Base-by-base conservation (phyloP, 2,329 filamentous ascomycete species). In the Knufia petricola region DNA sequence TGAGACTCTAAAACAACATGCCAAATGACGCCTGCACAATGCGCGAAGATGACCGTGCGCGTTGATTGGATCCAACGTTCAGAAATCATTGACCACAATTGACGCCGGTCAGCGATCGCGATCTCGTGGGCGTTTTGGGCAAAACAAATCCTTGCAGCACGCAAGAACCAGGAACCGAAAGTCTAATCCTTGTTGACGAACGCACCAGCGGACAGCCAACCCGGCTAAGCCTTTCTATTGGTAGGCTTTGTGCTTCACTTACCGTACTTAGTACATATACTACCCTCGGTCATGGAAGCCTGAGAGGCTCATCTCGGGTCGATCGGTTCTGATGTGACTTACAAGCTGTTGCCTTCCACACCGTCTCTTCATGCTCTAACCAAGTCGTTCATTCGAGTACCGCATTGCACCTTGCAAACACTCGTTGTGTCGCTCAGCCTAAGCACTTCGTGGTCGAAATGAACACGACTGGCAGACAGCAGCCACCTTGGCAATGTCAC, bases 401-500 rank as follows among this genome's bases (percentile, higher is more conserved):
- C 6, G 15, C 4, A 36, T 36, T 36, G 32, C 4, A 36, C 32
- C 15, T 12, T 4, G 13, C 32, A 7, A 30, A 36, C 32, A 36
- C 15, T 36, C 15, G 15, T 17, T 36, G 6, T n/a, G 10, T 8
- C 15, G 6, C 32, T 36, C 4, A 17, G 15, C 6, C 13, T 36
- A n/a, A 36, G 15, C 7, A 4, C 15, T 13, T 36, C 6, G 15
- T n/a, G 6, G 32, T 21, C 17, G n/a, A 9, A 9, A 40, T 40
- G 37, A 21, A 4, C 37, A 40, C 37, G 15, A 20, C 37, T 9
- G n/a, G 26, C 10, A 23, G 15, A 17, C 32, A 39, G 23, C 23
- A 47, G 15, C 44, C 44, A 23, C 32, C 44, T 28, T 47, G 44
- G 44, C 44, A 47, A 32, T 19, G 21, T 23, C 44, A 47, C 44